Conservation (phyloP, 202 grass and related monocot species). For the Panicum hallii region DNA sequence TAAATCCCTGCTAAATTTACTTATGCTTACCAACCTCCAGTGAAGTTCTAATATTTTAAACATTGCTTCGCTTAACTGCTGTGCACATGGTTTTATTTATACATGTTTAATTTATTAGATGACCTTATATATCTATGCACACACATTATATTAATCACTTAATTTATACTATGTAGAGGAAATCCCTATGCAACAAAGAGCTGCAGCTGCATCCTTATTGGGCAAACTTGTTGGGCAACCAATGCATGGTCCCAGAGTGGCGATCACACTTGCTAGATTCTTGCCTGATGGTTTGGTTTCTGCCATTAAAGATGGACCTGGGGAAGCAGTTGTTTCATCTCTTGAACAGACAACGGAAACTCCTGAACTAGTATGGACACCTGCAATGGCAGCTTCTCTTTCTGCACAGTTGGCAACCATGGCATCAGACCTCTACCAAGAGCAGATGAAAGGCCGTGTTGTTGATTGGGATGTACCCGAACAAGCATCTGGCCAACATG, state of each 20-base stretch:
- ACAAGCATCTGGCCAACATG: slow-evolving; percentile 91
- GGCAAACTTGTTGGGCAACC: slow-evolving; percentile 93
- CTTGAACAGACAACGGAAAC: slow-evolving; percentile 99
- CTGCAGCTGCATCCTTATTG: slow-evolving; percentile 90
- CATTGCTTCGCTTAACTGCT: slow-evolving; percentile 22
- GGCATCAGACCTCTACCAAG: slow-evolving; percentile 93
- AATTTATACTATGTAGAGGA: slow-evolving; percentile 70
- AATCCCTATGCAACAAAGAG: slow-evolving; percentile 96
- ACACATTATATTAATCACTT: slow-evolving; percentile 41
- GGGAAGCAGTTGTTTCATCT: slow-evolving; percentile 86
- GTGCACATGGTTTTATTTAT: slow-evolving; percentile 10
- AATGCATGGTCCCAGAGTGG: slow-evolving; percentile 99
- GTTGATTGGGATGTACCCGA: slow-evolving; percentile 99
- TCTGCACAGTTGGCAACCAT: slow-evolving; percentile 94
- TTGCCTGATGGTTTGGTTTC: slow-evolving; percentile 96
- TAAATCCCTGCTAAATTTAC: slow-evolving; percentile 23
- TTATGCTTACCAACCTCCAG: neutral
- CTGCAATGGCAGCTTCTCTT: slow-evolving; percentile 96
- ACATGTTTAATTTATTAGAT: slow-evolving; percentile 34
- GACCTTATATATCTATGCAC: slow-evolving; percentile 26
- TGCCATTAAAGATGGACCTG: slow-evolving; percentile 91
- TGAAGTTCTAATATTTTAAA: slow-evolving; percentile 17
- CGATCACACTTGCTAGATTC: slow-evolving; percentile 91
- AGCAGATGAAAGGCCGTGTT: slow-evolving; percentile 95
- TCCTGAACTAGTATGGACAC: slow-evolving; percentile 99